A percentile compares a stretch with the other conserved stretches of the same genome.
Evolutionary conservation across 768 basidiomycete genomes (phyloP).

Genomic region (Ramaria rubella): DNA sequence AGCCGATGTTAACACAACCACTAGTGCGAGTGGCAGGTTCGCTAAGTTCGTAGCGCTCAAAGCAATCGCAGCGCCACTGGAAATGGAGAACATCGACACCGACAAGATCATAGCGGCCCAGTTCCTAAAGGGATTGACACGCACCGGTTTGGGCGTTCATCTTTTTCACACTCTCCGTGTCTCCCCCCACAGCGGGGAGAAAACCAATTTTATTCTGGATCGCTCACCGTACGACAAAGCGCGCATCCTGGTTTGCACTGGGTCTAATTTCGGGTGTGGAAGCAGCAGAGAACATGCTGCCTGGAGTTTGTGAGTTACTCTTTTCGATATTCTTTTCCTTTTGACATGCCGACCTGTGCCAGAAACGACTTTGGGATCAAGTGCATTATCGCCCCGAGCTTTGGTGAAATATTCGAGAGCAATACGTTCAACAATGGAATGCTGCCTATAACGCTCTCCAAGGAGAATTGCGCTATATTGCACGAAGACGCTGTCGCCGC

Average conservation of each 20-base stretch:
- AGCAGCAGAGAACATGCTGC: conserved; percentile 89
- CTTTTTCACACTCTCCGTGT: conserved; percentile 78
- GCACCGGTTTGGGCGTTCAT: conserved; percentile 78
- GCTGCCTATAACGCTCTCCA: conserved; percentile 70
- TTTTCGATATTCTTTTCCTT: not conserved
- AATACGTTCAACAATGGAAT: conserved; percentile 93
- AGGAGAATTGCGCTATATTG: conserved; percentile 62
- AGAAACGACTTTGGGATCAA: conserved; percentile 89
- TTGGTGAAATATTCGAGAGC: conserved; percentile 86
- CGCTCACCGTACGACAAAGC: conserved; percentile 67
- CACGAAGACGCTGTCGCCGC: conserved; percentile 72
- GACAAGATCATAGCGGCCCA: conserved; percentile 95
- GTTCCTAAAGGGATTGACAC: conserved; percentile 86
- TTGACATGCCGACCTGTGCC: conserved; percentile 3
- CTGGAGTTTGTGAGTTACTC: conserved; percentile 66
- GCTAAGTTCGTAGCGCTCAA: conserved; percentile 64
- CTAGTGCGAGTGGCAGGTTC: conserved; percentile 43
- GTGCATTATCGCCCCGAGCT: conserved; percentile 81
- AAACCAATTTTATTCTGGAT: conserved; percentile 83
- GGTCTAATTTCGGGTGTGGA: conserved; percentile 87
- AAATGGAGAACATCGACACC: conserved; percentile 83
- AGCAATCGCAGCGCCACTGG: conserved; percentile 73
- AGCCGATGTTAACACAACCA: conserved; percentile 23
- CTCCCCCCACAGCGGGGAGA: conserved; percentile 67
- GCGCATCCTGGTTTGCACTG: conserved; percentile 77